These are phyloP conservation scores for Talaromyces rugulosus DNA, from an alignment of 2,329 filamentous ascomycete genomes.

Conservation along the genomic window DNA sequence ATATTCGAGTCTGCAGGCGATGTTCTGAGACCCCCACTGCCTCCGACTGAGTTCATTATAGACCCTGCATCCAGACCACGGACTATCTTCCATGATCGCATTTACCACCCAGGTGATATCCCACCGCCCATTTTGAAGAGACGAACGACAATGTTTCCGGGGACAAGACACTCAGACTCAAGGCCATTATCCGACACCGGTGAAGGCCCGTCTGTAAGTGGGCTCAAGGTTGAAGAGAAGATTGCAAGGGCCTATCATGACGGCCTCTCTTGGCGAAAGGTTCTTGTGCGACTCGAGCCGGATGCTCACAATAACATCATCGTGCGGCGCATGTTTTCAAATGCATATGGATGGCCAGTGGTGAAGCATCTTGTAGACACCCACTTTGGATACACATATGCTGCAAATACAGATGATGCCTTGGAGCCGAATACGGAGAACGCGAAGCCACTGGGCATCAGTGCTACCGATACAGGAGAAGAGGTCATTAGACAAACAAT, in stretches of 20 bases:
- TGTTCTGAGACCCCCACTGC: conserved; percentile 82
- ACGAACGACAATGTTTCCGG: conserved; percentile 35
- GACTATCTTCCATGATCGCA: conserved; percentile 93
- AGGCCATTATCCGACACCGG: conserved; percentile 11
- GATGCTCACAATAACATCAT: conserved; percentile 99
- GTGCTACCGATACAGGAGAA: conserved; percentile 59
- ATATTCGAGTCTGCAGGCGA: conserved; percentile 95
- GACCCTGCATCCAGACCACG: conserved; percentile 76
- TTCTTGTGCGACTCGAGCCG: conserved; percentile 89
- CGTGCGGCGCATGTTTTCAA: conserved; percentile 92
- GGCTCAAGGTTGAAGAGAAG: conserved; percentile 93
- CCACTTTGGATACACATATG: conserved; percentile 76
- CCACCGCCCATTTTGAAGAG: conserved; percentile 61
- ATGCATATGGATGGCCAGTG: conserved; percentile 96
- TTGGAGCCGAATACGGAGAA: conserved; percentile 64
- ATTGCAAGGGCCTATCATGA: conserved; percentile 94
- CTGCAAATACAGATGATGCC: conserved; percentile 63
- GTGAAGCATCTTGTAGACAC: conserved; percentile 91
- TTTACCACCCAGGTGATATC: conserved; percentile 92
- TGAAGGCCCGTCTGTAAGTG: conserved; percentile 19
- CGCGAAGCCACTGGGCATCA: conserved; percentile 56
- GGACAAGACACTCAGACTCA: conserved; percentile 15
- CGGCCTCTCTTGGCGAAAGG: conserved; percentile 91
- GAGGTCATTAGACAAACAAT: conserved; percentile 52
- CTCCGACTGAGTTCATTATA: conserved; percentile 73